Conservation (phyloP, 2,329 filamentous ascomycete genomes). For the Pestalotiopsis sp. region DNA sequence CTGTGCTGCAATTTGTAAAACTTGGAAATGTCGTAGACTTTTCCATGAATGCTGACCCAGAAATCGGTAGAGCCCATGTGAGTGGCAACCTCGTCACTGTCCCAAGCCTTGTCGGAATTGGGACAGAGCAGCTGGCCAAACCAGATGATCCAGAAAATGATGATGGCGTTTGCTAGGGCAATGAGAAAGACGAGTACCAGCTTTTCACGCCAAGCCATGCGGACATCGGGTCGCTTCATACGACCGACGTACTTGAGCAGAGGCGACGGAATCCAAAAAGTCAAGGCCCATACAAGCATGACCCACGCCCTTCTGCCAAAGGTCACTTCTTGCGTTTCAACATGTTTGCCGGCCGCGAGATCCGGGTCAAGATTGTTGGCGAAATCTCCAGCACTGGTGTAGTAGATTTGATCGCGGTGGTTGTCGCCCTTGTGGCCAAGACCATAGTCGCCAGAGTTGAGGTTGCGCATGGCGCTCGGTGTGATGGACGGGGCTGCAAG, state of each 20-base stretch:
- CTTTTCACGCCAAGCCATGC: constrained; percentile 98
- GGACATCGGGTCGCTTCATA: constrained; percentile 96
- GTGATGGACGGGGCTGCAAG: constrained; percentile 57
- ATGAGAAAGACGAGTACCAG: constrained; percentile 82
- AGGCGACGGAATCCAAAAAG: constrained; percentile 93
- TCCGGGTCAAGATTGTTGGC: constrained; percentile 75
- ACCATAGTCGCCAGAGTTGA: constrained; percentile 79
- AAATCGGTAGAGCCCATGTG: constrained; percentile 78
- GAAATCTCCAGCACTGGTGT: constrained; percentile 70
- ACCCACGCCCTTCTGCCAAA: constrained; percentile 77
- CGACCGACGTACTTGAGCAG: constrained; percentile 79
- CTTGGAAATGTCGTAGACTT: constrained; percentile 88
- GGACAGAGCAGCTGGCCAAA: constrained; percentile 89
- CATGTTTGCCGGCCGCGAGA: constrained; percentile 73
- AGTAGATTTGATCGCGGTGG: constrained; percentile 73
- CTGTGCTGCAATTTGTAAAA: constrained; percentile 89
- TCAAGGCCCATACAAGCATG: constrained; percentile 78
- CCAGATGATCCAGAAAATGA: constrained; percentile 90
- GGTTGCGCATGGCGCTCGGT: constrained; percentile 59
- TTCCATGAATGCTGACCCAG: constrained; percentile 84
- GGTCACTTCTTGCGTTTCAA: constrained; percentile 70
- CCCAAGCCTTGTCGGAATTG: constrained; percentile 90
- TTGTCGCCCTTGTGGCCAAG: constrained; percentile 85
- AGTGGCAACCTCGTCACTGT: constrained; percentile 64
- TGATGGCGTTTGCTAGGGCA: constrained; percentile 73